phyloP scores from a whole-genome alignment of 805 yeast genomes.

The Kazachstania africana region DNA sequence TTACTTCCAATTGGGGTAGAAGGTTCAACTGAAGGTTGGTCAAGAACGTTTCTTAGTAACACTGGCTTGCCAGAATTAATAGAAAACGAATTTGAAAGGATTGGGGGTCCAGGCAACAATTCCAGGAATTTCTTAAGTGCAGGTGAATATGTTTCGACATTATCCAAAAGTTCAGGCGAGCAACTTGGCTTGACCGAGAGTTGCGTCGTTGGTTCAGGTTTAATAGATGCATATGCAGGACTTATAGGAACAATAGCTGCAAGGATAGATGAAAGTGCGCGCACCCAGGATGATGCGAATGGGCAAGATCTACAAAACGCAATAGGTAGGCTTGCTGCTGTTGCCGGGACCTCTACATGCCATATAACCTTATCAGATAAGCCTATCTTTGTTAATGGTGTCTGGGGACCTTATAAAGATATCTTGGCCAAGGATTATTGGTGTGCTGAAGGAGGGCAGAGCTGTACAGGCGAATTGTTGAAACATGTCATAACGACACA shows the following conservation, averaged over 20 bases:
- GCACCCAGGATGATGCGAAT: constrained; percentile 21
- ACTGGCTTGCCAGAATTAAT: constrained; percentile 69
- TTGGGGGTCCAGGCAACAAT: constrained; percentile 63
- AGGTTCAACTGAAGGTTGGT: constrained; percentile 79
- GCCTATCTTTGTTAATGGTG: constrained; percentile 87
- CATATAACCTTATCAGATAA: constrained; percentile 80
- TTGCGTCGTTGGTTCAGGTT: constrained; percentile 88
- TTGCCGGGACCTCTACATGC: constrained; percentile 97
- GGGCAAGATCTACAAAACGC: constrained; percentile 44
- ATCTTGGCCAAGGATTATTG: constrained; percentile 82
- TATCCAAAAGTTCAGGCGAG: constrained; percentile 55
- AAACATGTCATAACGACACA: constrained; percentile 82
- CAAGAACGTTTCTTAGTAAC: constrained; percentile 54
- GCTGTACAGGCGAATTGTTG: constrained; percentile 88
- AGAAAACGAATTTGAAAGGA: constrained; percentile 59
- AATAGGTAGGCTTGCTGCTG: constrained; percentile 86
- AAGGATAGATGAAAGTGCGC: constrained; percentile 44
- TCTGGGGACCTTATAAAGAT: constrained; percentile 97
- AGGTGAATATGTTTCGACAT: constrained; percentile 77
- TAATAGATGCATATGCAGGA: constrained; percentile 96
- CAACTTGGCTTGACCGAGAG: constrained; percentile 72
- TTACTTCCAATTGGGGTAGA: constrained; percentile 88
- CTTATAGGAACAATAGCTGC: constrained; percentile 99
- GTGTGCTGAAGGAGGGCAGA: constrained; percentile 99
- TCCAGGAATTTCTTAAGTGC: constrained; percentile 40